Percentiles rank a stretch among this genome's conserved stretches.
phyloP scores from a whole-genome alignment of 345 rosid genomes.

The Zanthoxylum bungeanum region DNA sequence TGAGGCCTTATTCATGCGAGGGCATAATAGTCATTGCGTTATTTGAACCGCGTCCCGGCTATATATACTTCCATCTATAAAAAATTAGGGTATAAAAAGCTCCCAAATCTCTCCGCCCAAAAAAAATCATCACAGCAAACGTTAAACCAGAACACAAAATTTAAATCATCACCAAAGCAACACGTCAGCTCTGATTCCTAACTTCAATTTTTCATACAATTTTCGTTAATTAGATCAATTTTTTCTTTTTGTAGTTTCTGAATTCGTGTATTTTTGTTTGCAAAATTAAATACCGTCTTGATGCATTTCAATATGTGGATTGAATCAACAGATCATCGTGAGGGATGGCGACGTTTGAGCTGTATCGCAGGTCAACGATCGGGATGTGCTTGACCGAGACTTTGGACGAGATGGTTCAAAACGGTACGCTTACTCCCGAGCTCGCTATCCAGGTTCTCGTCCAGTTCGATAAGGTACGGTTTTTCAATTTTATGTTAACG shows the following conservation, averaged over 20 bases:
- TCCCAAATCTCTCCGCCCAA: constrained; percentile 58
- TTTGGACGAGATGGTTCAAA: constrained; percentile 92
- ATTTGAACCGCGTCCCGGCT: constrained; percentile 33
- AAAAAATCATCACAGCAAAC: constrained; percentile 29
- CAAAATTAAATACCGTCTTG: not conserved
- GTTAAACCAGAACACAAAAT: constrained; percentile 23
- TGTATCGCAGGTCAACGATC: constrained; percentile 91
- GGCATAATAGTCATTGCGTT: constrained; percentile 28
- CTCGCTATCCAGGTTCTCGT: constrained; percentile 95
- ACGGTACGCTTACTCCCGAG: constrained; percentile 87
- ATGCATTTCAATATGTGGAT: not conserved
- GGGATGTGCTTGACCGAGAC: constrained; percentile 98
- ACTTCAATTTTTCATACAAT: constrained; percentile 2
- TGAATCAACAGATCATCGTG: constrained; percentile 29
- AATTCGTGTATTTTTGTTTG: not conserved
- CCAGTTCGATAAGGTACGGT: constrained; percentile 84
- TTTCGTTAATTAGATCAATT: constrained; percentile 1
- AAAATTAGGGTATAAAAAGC: constrained; percentile 85
- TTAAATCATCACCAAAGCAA: constrained; percentile 4
- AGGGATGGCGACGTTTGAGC: constrained; percentile 92
- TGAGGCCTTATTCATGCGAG: constrained; percentile 3
- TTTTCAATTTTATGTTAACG: not conserved
- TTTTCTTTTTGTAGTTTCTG: not conserved
- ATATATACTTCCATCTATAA: constrained; percentile 67
- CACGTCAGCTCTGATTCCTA: constrained; percentile 34